phyloP scores from a whole-genome alignment of 208 protist species.

The Trypanosoma boissoni region DNA sequence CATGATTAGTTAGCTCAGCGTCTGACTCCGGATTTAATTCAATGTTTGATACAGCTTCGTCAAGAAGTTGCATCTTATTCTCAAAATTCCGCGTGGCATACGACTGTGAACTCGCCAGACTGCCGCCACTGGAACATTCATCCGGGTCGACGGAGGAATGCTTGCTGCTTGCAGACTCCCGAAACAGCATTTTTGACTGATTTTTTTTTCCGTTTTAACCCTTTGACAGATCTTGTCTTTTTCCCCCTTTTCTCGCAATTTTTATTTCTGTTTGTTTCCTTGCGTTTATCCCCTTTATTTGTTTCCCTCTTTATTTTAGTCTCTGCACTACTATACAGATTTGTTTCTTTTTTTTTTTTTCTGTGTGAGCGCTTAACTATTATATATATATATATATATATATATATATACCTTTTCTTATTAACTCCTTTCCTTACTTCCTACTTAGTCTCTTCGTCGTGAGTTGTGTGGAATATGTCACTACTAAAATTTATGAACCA shows the following conservation, averaged over 20 bases:
- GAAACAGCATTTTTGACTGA: constrained; percentile 30
- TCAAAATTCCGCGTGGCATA: constrained; percentile 29
- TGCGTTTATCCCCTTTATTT: constrained; percentile 10
- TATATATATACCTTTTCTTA: too few relatives aligned
- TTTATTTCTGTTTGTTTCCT: constrained; percentile 18
- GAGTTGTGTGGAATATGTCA: too few relatives aligned
- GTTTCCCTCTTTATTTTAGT: background rate
- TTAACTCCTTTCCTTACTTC: too few relatives aligned
- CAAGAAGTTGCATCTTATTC: constrained; percentile 21
- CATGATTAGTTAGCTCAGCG: background rate
- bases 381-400: constrained; percentile 1
- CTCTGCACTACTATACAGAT: background rate
- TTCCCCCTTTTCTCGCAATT: constrained; percentile 6
- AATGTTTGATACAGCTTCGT: background rate
- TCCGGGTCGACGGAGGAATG: constrained; percentile 12
- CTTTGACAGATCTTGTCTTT: too few relatives aligned
- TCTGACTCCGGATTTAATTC: constrained; percentile 1
- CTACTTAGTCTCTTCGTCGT: too few relatives aligned
- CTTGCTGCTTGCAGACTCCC: constrained; percentile 7
- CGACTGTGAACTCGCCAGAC: constrained; percentile 27
- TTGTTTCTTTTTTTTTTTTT: background rate
- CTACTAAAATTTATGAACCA: too few relatives aligned
- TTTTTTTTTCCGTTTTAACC: too few relatives aligned
- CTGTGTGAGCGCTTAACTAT: background rate
- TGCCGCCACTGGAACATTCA: constrained; percentile 18